Evolutionary conservation across 2,329 filamentous ascomycete genomes (phyloP), one percentile per base, ranked within the genome.

Genomic region (Erysiphe pulchra): DNA sequence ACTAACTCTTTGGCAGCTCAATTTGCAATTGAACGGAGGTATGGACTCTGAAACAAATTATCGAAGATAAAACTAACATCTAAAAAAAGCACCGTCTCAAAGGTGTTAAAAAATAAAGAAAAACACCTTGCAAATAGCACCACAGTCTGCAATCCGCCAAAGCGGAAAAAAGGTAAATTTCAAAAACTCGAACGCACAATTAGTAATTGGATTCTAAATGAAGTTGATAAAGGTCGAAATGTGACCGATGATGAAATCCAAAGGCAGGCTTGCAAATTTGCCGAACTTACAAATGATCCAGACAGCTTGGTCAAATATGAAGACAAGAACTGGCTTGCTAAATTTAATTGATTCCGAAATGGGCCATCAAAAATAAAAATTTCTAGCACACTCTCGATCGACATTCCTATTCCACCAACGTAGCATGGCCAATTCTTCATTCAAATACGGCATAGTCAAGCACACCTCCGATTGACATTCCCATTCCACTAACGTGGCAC

Each of bases 21-120:
- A 59, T 98, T 98, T 63, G 87, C 86, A 33, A 90, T 98, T 45
- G 90, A 98, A 65, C 69, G 90, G 78, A 95, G 90, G 90, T 95
- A 76, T 48, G 47, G 38, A 24, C 37, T 41, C 38, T 16, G 36
- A 24, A 6, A 45, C 18, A 37, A 42, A 45, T 24, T 48, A 46
- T 50, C 52, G 50, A 55, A 47, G 47, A 44, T 52, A 40, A 42
- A 44, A 48, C 56, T 62, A 47, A 42, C 38, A 42, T n/a, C 12
- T 20, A 11, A 5, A 36, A 17, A 9, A 60, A 98, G 90, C 65
- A 98, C 90, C 43, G 90, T 98, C n/a, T 98, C 90, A 46, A 98
- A 98, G 60, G 90, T 95, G 46, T 63, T 98, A 51, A 77, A 87
- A 46, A 79, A 93, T 57, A 92, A 87, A 64, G 90, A 98, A 51